Evolutionary conservation across 345 rosid genomes (phyloP).

Genomic region (Eucalyptus curtisii): DNA sequence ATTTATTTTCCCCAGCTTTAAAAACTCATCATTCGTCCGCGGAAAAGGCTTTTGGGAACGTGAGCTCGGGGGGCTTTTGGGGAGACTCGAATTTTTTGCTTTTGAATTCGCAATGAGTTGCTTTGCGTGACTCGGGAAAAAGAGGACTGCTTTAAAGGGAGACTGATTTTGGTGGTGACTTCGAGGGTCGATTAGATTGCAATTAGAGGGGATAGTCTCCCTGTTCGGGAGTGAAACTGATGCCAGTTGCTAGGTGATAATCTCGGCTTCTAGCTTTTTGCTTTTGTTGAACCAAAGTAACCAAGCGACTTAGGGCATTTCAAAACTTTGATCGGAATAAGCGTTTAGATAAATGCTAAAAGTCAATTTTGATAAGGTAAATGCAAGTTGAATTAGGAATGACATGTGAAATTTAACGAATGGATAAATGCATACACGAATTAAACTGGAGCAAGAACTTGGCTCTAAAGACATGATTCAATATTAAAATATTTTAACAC

Average conservation of each 20-base stretch:
- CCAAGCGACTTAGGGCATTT: neutral
- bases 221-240: neutral
- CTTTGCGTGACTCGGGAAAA: constrained; percentile 4
- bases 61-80: constrained; percentile 2
- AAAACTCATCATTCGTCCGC: neutral
- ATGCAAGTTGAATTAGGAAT: neutral
- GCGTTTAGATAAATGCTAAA: neutral
- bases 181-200: neutral
- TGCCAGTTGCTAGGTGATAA: neutral
- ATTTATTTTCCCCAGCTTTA: neutral
- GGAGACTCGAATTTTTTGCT: constrained; percentile 1
- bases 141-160: constrained; percentile 1
- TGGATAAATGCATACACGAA: neutral
- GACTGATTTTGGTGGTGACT: neutral
- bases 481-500: neutral
- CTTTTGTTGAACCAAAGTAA: neutral
- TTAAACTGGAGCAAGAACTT: neutral
- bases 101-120: neutral
- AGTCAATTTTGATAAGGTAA: neutral
- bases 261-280: neutral
- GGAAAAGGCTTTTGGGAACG: constrained; percentile 7
- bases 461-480: neutral
- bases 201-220: neutral
- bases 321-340: neutral
- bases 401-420: accelerated